Conservation (phyloP, 768 basidiomycete genomes). For the Antrodiella citrinella region DNA sequence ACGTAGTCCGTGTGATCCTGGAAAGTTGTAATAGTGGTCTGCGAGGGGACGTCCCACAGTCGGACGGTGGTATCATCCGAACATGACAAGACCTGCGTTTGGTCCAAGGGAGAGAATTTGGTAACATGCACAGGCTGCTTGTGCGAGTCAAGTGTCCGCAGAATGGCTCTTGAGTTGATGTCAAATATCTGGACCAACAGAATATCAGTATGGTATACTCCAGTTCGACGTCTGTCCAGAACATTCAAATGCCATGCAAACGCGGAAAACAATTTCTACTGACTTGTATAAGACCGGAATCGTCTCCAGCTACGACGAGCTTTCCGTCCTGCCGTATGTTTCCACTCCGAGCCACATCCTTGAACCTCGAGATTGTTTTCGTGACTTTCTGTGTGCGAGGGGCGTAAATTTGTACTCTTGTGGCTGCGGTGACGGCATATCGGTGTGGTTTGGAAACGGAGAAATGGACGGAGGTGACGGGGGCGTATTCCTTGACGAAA, state of each 20-base stretch:
- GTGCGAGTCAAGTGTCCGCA: slow-evolving; percentile 87
- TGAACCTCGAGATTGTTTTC: slow-evolving; percentile 95
- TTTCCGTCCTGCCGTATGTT: slow-evolving; percentile 90
- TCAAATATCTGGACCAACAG: slow-evolving; percentile 66
- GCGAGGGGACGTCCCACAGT: slow-evolving; percentile 93
- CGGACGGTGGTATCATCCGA: slow-evolving; percentile 94
- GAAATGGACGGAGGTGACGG: slow-evolving; percentile 92
- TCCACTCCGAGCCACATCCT: slow-evolving; percentile 88
- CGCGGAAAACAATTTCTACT: slow-evolving; percentile 4
- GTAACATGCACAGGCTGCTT: slow-evolving; percentile 96
- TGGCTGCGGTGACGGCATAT: slow-evolving; percentile 93
- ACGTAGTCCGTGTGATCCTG: slow-evolving; percentile 91
- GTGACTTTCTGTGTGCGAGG: slow-evolving; percentile 94
- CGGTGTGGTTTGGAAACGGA: slow-evolving; percentile 80
- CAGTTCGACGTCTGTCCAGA: slow-evolving; percentile 4
- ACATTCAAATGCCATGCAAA: slow-evolving; percentile 4
- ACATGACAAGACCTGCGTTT: slow-evolving; percentile 84
- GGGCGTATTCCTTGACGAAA: slow-evolving; percentile 95
- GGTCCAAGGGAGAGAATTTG: slow-evolving; percentile 76
- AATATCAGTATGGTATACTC: background rate
- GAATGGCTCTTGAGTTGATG: slow-evolving; percentile 81
- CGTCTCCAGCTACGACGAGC: slow-evolving; percentile 90
- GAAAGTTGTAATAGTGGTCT: slow-evolving; percentile 72
- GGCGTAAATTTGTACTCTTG: slow-evolving; percentile 91
- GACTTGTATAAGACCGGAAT: slow-evolving; percentile 81